Evolutionary conservation across 2,329 filamentous ascomycete species (phyloP), one percentile per base, ranked within the genome.

Genomic region (Ceratocystis colombiana): DNA sequence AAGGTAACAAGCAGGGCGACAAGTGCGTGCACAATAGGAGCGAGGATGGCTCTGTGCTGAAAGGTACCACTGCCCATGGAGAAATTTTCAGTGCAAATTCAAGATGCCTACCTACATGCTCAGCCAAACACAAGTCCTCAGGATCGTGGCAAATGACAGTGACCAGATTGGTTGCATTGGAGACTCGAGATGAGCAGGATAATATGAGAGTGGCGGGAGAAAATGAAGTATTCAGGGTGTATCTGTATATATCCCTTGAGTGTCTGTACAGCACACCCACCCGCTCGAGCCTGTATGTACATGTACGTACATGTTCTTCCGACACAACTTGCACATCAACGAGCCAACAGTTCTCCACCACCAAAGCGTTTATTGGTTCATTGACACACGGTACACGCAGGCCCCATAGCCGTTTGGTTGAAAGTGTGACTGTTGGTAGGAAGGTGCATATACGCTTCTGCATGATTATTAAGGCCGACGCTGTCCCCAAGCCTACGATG

Each of bases 391-490:
- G 46, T 3, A 50, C n/a, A 50, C 46, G n/a, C 46, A 25, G n/a
- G 22, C 3, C 48, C 20, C 48, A 53, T 25, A 53, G 8, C 17
- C 25, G 48, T 10, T 28, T 53, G 48, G 48, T 53, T 25, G 48
- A 53, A 25, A 53, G 10, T 22, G 20, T 53, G 48, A 7, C 48
- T 15, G 48, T 53, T 53, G 20, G 48, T 53, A 53, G 48, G 48
- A 17, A 53, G 48, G 8, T 53, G 48, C 48, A 53, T 53, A 28
- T 53, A 53, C 48, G 48, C 48, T 28, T 25, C 48, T 53, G 48
- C 48, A 53, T 28, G 48, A 25, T 53, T 41, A 41, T 41, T 28
- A 53, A 28, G 12, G 48, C 22, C 48, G 15, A 25, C 48, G 3
- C 8, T 15, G 1, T 5, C 12, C 4, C 12, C 10, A 41, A 41